Percentiles rank a stretch among this genome's conserved stretches.
These are phyloP conservation scores for Neurospora sp. DNA, from an alignment of 495 filamentous ascomycete species.

Conservation along the genomic window DNA sequence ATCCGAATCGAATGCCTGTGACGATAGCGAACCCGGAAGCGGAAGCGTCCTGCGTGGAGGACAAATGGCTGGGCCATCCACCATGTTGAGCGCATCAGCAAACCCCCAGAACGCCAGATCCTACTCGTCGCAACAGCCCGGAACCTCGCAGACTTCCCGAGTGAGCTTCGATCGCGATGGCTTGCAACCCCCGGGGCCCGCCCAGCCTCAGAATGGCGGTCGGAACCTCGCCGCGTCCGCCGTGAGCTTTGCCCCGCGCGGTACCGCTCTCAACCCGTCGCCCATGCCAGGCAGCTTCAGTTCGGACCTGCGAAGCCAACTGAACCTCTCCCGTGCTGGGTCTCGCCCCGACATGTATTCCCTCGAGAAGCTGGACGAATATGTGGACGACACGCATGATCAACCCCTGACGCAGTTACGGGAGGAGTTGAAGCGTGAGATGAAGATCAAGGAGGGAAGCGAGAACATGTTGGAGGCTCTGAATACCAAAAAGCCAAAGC, in stretches of 20 bases:
- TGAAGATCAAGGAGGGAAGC: constrained; percentile 94
- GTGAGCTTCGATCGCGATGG: constrained; percentile 46
- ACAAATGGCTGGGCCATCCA: constrained; percentile 47
- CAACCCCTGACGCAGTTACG: constrained; percentile 62
- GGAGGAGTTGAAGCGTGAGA: constrained; percentile 81
- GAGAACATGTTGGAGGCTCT: constrained; percentile 95
- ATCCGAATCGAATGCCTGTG: constrained; percentile 13
- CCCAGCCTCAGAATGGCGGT: constrained; percentile 15
- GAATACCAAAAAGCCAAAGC: constrained; percentile 89
- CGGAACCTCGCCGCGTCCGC: constrained; percentile 50
- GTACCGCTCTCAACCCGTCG: constrained; percentile 53
- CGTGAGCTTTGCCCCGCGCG: constrained; percentile 51
- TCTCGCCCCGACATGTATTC: constrained; percentile 55
- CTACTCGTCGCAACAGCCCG: constrained; percentile 41
- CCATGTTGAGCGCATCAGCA: constrained; percentile 52
- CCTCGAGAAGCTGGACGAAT: constrained; percentile 55
- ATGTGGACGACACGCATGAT: constrained; percentile 53
- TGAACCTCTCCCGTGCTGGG: constrained; percentile 53
- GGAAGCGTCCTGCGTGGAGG: constrained; percentile 28
- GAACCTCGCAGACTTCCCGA: constrained; percentile 28
- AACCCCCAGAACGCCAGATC: constrained; percentile 54
- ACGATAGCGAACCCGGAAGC: constrained; percentile 13
- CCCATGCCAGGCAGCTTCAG: constrained; percentile 86
- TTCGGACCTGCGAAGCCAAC: constrained; percentile 72
- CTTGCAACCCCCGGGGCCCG: constrained; percentile 28